phyloP scores from a whole-genome alignment of 257 asterid species.

The Solanum tarijense region DNA sequence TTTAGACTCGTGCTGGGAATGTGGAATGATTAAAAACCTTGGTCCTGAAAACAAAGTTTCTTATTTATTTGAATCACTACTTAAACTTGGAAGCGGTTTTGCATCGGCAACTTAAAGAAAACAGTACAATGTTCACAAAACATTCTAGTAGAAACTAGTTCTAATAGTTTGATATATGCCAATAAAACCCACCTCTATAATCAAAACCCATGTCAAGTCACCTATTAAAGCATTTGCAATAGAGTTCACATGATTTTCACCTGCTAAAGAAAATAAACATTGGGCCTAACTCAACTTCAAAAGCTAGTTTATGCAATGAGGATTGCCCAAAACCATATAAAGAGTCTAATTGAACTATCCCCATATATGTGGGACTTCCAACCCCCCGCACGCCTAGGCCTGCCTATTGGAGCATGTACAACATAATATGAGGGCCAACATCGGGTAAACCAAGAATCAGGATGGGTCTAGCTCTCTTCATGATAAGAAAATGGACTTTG shows the following conservation, averaged over 20 bases:
- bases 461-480: not conserved
- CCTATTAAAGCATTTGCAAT: not conserved
- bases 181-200: not conserved
- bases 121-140: not conserved
- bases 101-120: not conserved
- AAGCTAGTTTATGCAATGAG: not conserved
- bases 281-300: not conserved
- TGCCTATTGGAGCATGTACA: not conserved
- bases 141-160: not conserved
- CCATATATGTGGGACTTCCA: not conserved
- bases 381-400: not conserved
- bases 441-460: not conserved
- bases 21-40: not conserved
- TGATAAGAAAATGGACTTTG: not conserved
- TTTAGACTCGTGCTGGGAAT: not conserved
- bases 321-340: not conserved
- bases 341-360: not conserved
- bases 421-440: not conserved
- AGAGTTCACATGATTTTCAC: not conserved
- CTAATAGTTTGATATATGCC: not conserved
- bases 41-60: not conserved
- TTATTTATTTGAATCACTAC: not conserved
- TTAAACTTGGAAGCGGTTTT: not conserved
- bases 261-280: not conserved
- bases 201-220: not conserved